phyloP scores from a whole-genome alignment of 31 red algal species.

The Odonthalia washingtoniensis region DNA sequence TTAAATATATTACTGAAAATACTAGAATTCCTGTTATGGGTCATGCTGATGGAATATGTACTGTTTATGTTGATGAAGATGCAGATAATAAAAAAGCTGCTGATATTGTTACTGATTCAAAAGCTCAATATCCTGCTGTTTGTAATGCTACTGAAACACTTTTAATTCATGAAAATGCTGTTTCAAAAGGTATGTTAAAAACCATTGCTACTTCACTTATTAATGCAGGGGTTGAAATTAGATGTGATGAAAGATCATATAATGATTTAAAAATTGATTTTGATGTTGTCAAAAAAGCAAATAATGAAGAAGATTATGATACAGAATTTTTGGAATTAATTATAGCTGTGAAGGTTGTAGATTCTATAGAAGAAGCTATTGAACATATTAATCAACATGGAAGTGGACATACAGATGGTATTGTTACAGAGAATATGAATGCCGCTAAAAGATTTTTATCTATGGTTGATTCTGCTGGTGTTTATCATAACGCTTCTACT shows the following conservation, averaged over 20 bases:
- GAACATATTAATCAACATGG: constrained; percentile 94
- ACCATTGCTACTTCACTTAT: constrained; percentile 64
- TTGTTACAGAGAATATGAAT: constrained; percentile 81
- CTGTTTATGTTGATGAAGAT: constrained; percentile 80
- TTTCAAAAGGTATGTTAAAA: constrained; percentile 59
- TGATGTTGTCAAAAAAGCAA: constrained; percentile 42
- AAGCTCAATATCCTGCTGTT: constrained; percentile 96
- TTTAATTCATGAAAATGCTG: constrained; percentile 72
- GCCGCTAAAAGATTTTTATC: constrained; percentile 77
- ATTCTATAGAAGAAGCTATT: constrained; percentile 84
- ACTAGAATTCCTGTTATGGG: constrained; percentile 94
- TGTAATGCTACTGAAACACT: constrained; percentile 99
- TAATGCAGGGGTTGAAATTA: constrained; percentile 72
- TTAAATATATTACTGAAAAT: constrained; percentile 85
- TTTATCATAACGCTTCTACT: constrained; percentile 97
- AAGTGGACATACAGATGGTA: constrained; percentile 90
- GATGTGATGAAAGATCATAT: constrained; percentile 66
- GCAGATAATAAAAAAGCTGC: constrained; percentile 81
- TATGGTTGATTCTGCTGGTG: constrained; percentile 93
- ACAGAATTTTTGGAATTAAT: constrained; percentile 95
- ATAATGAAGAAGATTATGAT: constrained; percentile 70
- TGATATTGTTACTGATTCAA: constrained; percentile 86
- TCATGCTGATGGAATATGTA: constrained; percentile 96
- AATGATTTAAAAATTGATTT: constrained; percentile 33
- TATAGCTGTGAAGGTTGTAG: constrained; percentile 89